Evolutionary conservation across 1,284 basidiomycete species (phyloP), one percentile per base, ranked within the genome.

Genomic region (Thelephora terrestris): DNA sequence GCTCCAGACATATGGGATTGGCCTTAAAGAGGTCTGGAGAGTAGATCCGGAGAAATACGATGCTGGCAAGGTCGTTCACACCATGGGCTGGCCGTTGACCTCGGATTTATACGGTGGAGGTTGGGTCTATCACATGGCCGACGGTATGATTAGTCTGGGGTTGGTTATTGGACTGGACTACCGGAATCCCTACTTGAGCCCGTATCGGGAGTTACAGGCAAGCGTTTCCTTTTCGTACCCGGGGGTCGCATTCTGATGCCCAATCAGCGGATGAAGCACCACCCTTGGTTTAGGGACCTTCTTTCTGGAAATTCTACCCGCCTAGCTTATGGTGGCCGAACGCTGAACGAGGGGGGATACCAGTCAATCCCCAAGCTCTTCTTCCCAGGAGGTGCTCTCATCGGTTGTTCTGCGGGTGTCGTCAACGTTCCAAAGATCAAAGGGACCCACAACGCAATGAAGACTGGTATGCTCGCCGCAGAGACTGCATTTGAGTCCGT

Each of bases 361-460:
- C 96, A 99, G 65, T 90, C 90, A 32, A 79, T 99, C 21, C 96
- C 95, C 3, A 84, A 85, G 62, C 75, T 98, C 37, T 71, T 91
- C 61, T 99, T 99, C 75, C 92, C 94, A 0, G 95, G 96, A 14
- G 95, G 96, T 27, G 95, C 93, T 0, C 70, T 99, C 42, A 81
- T 99, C 45, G 95, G 95, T 1, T 98, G 95, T 68, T 87, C 92
- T 0, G 95, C 95, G 1, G 96, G 92, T 20, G 95, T 99, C 67
- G 77, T 99, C 51, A 99, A 99, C 68, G 80, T 97, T 14, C 88
- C 94, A 36, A 99, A 98, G 71, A 99, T 99, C 70, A 99, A 99
- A 66, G 95, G 95, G n/a, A 96, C 94, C 0, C 96, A 99, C 66
- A 98, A 95, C 53, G 94, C 95, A n/a, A 98, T 99, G 95, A 96